These are phyloP conservation scores for Vitis riparia DNA, from an alignment of 164 flowering plant genomes.

Conservation along the genomic window DNA sequence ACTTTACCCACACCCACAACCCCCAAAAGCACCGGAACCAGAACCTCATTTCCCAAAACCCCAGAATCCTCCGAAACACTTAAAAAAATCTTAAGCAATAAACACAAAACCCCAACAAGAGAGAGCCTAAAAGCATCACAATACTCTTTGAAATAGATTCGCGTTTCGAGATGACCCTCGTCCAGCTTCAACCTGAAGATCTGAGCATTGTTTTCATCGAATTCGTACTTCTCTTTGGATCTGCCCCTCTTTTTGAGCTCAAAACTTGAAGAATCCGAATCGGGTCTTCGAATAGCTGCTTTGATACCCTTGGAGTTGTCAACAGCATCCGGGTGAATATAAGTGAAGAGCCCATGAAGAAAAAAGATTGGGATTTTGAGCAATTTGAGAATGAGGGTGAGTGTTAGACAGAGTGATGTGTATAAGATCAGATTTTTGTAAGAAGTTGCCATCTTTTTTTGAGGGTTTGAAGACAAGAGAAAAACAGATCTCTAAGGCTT, in stretches of 20 bases:
- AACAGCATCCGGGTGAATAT: constrained; percentile 82
- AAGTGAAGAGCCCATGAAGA: constrained; percentile 73
- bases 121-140: constrained; percentile 36
- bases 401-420: constrained; percentile 37
- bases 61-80: constrained; percentile 27
- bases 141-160: constrained; percentile 58
- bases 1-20: constrained; percentile 36
- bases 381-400: constrained; percentile 47
- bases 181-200: constrained; percentile 81
- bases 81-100: constrained; percentile 49
- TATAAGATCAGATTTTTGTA: constrained; percentile 52
- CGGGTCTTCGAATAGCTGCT: constrained; percentile 79
- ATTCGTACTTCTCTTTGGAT: constrained; percentile 65
- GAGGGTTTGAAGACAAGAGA: neutral
- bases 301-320: constrained; percentile 31
- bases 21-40: constrained; percentile 57
- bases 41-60: constrained; percentile 39
- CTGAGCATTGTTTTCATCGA: constrained; percentile 92
- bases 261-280: constrained; percentile 30
- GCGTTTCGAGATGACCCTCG: constrained; percentile 56
- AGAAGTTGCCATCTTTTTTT: neutral
- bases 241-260: constrained; percentile 48
- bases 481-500: too few relatives aligned
- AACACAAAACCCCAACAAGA: constrained; percentile 38
- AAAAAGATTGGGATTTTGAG: constrained; percentile 56